Base-by-base conservation (phyloP, 2,329 filamentous ascomycete species). In the Phaeoacremonium minimum region DNA sequence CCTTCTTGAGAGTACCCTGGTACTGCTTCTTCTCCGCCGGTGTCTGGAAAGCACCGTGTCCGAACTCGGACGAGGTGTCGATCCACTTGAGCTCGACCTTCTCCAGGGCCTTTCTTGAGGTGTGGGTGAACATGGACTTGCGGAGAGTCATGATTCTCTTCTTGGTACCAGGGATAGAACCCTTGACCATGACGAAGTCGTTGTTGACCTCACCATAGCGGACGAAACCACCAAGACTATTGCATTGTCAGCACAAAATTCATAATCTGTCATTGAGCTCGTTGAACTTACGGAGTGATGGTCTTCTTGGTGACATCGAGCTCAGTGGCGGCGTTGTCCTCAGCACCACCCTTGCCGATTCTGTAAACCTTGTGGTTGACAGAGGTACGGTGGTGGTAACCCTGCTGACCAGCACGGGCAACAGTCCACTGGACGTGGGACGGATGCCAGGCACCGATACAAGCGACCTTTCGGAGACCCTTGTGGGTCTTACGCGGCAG, bases 361-460 rank as follows among this genome's bases (percentile, higher is more conserved):
- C 93, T 88, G 87, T 97, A 98, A 66, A 98, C 73, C 87, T 98
- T 98, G 88, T 98, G 93, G 87, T 98, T 98, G 78, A 93, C 87
- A 49, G 93, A 97, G 64, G 93, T 98, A 85, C 93, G 90, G 79
- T 98, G 93, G 72, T 98, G 93, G 85, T 98, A 98, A 80, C 93
- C 93, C 73, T 83, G 82, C 78, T 98, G 93, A 95, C 93, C 93
- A 52, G 93, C 93, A 86, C 93, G 93, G 67, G 91, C 93, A 77
- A 98, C 93, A 69, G 93, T 98, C 93, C 93, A 98, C 80, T 98
- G 93, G 73, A 98, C 93, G 88, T 98, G 93, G 73, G 87, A 89
- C 66, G 93, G 93, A 80, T 98, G 93, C 93, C 93, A 98, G 60
- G 93, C 93, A 87, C 93, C 93, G 71, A 98, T 98, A 95, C 93